Conservation (phyloP, 306 rosid genomes). For the Corylus heterophylla region DNA sequence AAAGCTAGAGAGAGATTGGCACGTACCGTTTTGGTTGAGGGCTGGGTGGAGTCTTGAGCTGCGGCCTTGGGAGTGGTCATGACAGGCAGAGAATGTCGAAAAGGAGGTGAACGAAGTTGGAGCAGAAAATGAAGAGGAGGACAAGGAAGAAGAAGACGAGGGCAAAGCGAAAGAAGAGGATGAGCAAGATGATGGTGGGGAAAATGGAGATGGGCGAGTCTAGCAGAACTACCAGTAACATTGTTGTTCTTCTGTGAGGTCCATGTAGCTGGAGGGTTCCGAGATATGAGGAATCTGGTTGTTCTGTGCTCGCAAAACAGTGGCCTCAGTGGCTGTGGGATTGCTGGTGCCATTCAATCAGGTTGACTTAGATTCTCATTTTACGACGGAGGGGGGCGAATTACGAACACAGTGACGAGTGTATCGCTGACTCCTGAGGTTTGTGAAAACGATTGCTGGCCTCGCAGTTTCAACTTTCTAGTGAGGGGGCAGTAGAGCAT, state of each 20-base stretch:
- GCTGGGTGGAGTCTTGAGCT: conserved; percentile 26
- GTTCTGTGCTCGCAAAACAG: conserved; percentile 32
- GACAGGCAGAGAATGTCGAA: conserved; percentile 41
- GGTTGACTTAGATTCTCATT: conserved; percentile 5
- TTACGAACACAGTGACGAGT: too few species aligned
- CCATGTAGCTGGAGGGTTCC: conserved; percentile 28
- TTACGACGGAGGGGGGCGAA: not conserved
- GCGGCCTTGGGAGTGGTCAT: conserved; percentile 49
- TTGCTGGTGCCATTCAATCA: conserved; percentile 39
- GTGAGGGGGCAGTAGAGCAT: too few species aligned
- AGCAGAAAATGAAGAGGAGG: conserved; percentile 55
- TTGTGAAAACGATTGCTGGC: not conserved
- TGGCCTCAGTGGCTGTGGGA: conserved; percentile 25
- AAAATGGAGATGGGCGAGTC: conserved; percentile 62
- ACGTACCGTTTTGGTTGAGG: conserved; percentile 65
- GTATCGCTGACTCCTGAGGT: conserved; percentile 6
- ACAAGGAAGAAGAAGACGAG: conserved; percentile 46
- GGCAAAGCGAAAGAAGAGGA: conserved; percentile 53
- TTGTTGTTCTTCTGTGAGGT: not conserved
- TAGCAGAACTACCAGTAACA: conserved; percentile 40
- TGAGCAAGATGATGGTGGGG: conserved; percentile 45
- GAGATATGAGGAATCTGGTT: conserved; percentile 35
- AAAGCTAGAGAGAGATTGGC: not conserved
- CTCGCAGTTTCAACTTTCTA: too few species aligned
- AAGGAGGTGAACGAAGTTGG: conserved; percentile 48